Base-by-base conservation (phyloP, 2,329 filamentous ascomycete species). In the Epichloe sibirici region DNA sequence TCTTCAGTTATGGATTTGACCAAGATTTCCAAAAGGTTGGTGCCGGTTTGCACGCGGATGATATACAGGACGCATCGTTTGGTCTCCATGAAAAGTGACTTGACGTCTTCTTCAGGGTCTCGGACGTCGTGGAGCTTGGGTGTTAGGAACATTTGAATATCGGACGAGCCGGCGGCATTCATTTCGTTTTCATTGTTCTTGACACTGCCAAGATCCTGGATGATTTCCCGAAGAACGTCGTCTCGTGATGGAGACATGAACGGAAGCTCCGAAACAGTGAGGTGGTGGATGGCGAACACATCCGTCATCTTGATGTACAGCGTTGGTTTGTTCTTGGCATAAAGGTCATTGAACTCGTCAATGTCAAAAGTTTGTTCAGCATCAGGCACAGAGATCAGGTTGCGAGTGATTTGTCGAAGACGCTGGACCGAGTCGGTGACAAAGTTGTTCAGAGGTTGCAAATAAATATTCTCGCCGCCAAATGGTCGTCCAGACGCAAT, bases 291-390 rank as follows among this genome's bases (percentile, higher is more conserved):
- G 48, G 91, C 88, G 66, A 98, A 97, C 53, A 98, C 90, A 66
- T 98, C 93, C 15, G 87, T 81, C 81, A 98, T 91, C 72, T 98
- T 98, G 74, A 98, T 95, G 73, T 97, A 98, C n/a, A 98, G 76
- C 0, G 91, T 97, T 6, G 93, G 93, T 69, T 95, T 95, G 57
- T 90, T 93, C 67, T 94, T 90, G 53, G 91, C 88, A 65, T 97
- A 97, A 6, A 98, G 78, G 64, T 98, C 93, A 65, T 96, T 97
- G 79, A 93, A 98, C 66, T 97, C 93, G 65, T 98, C 93, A 65
- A 98, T 96, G 67, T 97, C 90, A 64, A 97, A 98, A 25, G 93
- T 93, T 50, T 82, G 78, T 68, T 98, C 93, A 0, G 89, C 88
- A 61, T 93, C 85, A 13, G 86, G 83, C 12, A 97, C 87, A 12